Evolutionary conservation across 2,329 filamentous ascomycete genomes (phyloP).

Genomic region (Paracorniculantispora psalliotae): DNA sequence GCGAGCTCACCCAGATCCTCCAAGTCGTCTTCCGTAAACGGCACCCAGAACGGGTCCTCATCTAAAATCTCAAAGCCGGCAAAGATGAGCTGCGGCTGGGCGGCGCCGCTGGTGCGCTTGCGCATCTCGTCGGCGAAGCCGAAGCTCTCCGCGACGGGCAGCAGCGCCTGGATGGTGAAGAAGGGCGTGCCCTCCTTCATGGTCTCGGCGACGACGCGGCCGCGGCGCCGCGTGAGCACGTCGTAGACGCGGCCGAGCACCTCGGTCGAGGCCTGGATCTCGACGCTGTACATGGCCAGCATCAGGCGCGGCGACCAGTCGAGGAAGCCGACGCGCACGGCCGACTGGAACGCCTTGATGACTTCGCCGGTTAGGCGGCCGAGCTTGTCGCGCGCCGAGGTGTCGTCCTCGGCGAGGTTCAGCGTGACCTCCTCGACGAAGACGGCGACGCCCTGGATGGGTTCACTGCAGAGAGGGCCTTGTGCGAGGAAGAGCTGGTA

Average conservation of each 20-base stretch:
- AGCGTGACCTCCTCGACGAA: slow-evolving; percentile 77
- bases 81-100: slow-evolving; percentile 89
- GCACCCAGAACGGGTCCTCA: slow-evolving; percentile 97
- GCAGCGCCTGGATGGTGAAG: slow-evolving; percentile 83
- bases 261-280: slow-evolving; percentile 94
- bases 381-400: slow-evolving; percentile 59
- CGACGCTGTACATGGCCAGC: slow-evolving; percentile 95
- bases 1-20: slow-evolving; percentile 94
- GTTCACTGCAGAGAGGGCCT: slow-evolving; percentile 87
- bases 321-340: slow-evolving; percentile 80
- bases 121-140: slow-evolving; percentile 96
- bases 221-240: slow-evolving; percentile 91
- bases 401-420: slow-evolving; percentile 47
- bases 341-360: slow-evolving; percentile 80
- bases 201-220: slow-evolving; percentile 80
- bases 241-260: slow-evolving; percentile 93
- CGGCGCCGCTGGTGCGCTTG: slow-evolving; percentile 85
- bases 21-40: slow-evolving; percentile 90
- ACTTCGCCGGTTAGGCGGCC: slow-evolving; percentile 87
- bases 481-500: slow-evolving; percentile 90
- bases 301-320: slow-evolving; percentile 96
- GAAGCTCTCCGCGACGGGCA: slow-evolving; percentile 93
- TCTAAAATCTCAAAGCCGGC: slow-evolving; percentile 88
- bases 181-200: slow-evolving; percentile 96
- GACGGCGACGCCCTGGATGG: slow-evolving; percentile 87